Conservation (phyloP, 2,329 filamentous ascomycete species). For the Verticillium klebahnii region DNA sequence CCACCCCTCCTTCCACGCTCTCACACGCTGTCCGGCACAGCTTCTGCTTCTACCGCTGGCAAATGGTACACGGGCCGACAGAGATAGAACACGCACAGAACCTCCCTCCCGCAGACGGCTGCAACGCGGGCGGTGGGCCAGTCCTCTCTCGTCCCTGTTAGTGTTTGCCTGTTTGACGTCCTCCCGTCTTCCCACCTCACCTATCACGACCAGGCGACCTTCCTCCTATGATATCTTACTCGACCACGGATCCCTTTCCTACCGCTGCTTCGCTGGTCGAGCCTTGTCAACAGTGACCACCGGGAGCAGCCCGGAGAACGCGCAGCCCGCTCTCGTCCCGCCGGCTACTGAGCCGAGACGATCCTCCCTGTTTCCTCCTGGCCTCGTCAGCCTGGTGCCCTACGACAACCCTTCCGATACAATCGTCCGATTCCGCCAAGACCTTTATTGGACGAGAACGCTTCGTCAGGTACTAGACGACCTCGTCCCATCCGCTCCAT, state of each 20-base stretch:
- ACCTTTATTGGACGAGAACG: not conserved
- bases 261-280: not conserved
- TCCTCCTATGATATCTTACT: not conserved
- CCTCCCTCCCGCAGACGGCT: not conserved
- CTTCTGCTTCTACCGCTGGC: not conserved
- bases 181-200: not conserved
- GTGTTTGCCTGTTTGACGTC: not conserved
- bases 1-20: not conserved
- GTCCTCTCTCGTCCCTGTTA: not conserved
- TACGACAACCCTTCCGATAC: not conserved
- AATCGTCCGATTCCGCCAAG: not conserved
- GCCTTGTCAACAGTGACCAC: not conserved
- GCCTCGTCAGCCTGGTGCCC: not conserved
- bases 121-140: not conserved
- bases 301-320: not conserved
- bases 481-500: slow-evolving; percentile 2
- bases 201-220: not conserved
- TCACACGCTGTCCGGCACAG: not conserved
- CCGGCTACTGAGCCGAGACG: not conserved
- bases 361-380: not conserved
- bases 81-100: not conserved
- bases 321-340: not conserved
- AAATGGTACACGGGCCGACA: not conserved
- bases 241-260: not conserved
- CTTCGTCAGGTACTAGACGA: not conserved